Evolutionary conservation across 2,329 filamentous ascomycete species (phyloP), one percentile per base, ranked within the genome.

Genomic region (Fusarium phyllophilum): DNA sequence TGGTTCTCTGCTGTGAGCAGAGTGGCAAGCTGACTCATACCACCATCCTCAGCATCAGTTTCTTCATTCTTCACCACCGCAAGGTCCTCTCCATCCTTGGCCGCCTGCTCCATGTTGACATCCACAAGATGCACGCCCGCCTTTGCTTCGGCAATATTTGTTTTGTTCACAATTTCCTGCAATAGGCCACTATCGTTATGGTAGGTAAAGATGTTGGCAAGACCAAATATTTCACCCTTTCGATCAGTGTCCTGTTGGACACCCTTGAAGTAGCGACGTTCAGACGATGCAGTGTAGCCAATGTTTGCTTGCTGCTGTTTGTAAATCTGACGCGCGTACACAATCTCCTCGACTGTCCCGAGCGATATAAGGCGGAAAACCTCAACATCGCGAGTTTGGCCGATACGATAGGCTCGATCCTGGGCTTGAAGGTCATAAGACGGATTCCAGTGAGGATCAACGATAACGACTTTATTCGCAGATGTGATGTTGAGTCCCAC

Each of bases 241-340:
- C 95, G 91, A 34, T 90, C 89, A 31, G 90, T 90, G 74, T 94
- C 90, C 70, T 97, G 92, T 82, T 98, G 96, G 0, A 98, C 94
- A 45, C 96, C 96, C 75, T 93, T 95, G 85, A 99, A 99, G 82
- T 99, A 99, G 4, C 96, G 91, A 8, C 96, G 91, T 82, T 99
- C 96, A 10, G 92, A 93, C 0, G 94, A 97, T 1, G 96, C 96
- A 39, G 92, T 97, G 82, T 99, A 98, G 2, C 94, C 96, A 66
- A 99, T 98, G 78, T 98, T 98, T 33, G 96, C 96, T 83, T 98
- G 96, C 79, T 99, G 96, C 80, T 99, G 96, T 82, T 99, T 99
- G 87, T 99, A 99, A 44, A 99, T 96, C 78, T 99, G 96, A 12
- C 96, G 89, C 0, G 96, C 96, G 78, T 99, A 99, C 13, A 98